Base-by-base conservation (phyloP, 176 grass and related monocot genomes). In the Rhipidocladum racemiflorum region DNA sequence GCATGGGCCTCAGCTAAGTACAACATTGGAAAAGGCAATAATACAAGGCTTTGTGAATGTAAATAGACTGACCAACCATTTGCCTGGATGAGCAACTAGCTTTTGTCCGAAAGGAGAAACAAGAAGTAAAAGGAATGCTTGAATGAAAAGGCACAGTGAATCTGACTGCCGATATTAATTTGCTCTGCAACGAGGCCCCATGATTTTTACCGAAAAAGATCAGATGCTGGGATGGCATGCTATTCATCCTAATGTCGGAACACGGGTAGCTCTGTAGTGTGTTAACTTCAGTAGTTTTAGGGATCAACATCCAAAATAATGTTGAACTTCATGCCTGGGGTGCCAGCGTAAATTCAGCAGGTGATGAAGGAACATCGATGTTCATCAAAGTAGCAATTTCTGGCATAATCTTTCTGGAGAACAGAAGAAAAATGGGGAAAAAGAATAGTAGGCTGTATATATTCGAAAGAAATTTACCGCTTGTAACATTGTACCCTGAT, bases 1-100 rank as follows among this genome's bases (percentile, higher is more conserved):
- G 67, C 30, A 17, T 55, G 76, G 67, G 24, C 36, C 11, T 82
- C 9, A 5, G 38, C 17, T 42, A 29, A 65, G 27, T 73, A 45
- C 60, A 30, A 50, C 68, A 79, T 30, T 60, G 68, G 75, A 75
- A 79, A 68, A 67, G 75, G 60, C 51, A 75, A 84, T 72, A 68
- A 74, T 61, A 70, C 72, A 82, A 45, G 53, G 54, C 30, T 60
- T 80, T 48, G 34, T 80, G 80, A 51, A 75, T 83, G 88, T 87
- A 87, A 83, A 90, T 90, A 90, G 84, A 90, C 88, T 90, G 50
- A 90, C 83, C 83, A 63, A 85, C 59, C 83, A 78, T 67, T 59
- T 77, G 40, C 83, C 79, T 86, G 79, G 65, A 67, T 20, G 13
- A 85, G 67, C 40, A 73, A 67, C 88, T 90, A 86, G 78, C 83